Conservation (phyloP, 495 filamentous ascomycete genomes). For the Immersiella caudata region DNA sequence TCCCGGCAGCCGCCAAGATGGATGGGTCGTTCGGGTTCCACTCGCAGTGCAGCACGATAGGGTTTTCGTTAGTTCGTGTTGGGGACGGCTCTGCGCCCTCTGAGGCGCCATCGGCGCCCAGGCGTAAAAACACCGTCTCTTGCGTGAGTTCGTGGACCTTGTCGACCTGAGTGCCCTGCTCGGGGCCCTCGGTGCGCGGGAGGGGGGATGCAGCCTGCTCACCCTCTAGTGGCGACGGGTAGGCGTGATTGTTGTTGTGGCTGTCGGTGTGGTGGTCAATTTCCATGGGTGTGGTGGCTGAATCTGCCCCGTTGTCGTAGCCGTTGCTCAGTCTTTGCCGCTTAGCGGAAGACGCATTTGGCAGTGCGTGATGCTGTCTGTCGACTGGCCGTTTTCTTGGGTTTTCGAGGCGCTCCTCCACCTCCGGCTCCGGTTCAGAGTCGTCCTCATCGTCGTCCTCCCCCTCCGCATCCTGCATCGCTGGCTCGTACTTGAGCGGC, state of each 20-base stretch:
- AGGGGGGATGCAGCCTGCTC: conserved; percentile 58
- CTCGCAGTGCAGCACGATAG: conserved; percentile 66
- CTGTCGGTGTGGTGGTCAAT: conserved; percentile 48
- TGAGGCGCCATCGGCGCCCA: conserved; percentile 61
- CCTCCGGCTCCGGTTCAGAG: conserved; percentile 36
- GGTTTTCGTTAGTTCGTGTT: conserved; percentile 47
- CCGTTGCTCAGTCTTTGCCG: conserved; percentile 61
- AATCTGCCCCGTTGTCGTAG: conserved; percentile 64
- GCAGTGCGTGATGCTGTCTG: conserved; percentile 46
- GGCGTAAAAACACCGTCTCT: conserved; percentile 65
- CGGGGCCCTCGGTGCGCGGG: conserved; percentile 63
- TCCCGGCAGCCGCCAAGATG: conserved; percentile 72
- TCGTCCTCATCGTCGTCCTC: conserved; percentile 39
- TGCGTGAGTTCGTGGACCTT: conserved; percentile 63
- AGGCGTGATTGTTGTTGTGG: conserved; percentile 56
- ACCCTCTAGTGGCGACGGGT: conserved; percentile 59
- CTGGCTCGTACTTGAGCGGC: conserved; percentile 44
- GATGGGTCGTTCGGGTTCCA: conserved; percentile 79
- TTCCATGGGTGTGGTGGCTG: conserved; percentile 62
- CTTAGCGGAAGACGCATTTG: conserved; percentile 58
- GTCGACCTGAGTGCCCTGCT: conserved; percentile 74
- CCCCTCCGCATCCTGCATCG: conserved; percentile 34
- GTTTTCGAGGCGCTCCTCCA: conserved; percentile 47
- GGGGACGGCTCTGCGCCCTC: conserved; percentile 32
- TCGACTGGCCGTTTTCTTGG: conserved; percentile 54